Evolutionary conservation across 2,329 filamentous ascomycete genomes (phyloP).

Genomic region (Aspergillus sp.): DNA sequence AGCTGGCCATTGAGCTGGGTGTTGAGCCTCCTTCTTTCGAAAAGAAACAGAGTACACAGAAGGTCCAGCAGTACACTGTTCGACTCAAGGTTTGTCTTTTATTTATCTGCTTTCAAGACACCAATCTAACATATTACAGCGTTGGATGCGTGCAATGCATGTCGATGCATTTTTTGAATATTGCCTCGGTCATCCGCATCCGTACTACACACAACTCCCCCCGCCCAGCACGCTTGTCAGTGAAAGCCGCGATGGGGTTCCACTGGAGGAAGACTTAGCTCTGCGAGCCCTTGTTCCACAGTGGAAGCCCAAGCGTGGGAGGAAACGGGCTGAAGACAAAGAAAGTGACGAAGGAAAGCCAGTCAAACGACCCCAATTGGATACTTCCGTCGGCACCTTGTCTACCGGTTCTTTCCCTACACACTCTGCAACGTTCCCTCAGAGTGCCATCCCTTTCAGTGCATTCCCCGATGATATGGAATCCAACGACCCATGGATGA

Average conservation of each 20-base stretch:
- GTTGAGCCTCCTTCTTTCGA: slow-evolving; percentile 77
- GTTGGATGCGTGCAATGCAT: slow-evolving; percentile 97
- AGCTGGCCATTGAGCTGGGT: slow-evolving; percentile 79
- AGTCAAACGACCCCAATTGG: slow-evolving; percentile 59
- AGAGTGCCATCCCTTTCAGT: slow-evolving; percentile 48
- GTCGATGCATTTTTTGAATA: slow-evolving; percentile 94
- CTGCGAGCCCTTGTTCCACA: slow-evolving; percentile 78
- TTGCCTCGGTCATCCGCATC: slow-evolving; percentile 69
- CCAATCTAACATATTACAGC: slow-evolving; percentile 42
- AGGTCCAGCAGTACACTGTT: slow-evolving; percentile 92
- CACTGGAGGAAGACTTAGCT: slow-evolving; percentile 82
- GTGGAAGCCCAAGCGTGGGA: slow-evolving; percentile 57
- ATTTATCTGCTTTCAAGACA: not conserved
- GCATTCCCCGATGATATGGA: slow-evolving; percentile 54
- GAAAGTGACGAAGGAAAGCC: slow-evolving; percentile 50
- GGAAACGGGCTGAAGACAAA: slow-evolving; percentile 60
- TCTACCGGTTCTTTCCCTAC: slow-evolving; percentile 38
- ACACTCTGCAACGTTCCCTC: slow-evolving; percentile 46
- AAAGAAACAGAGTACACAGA: slow-evolving; percentile 85
- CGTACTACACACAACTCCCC: slow-evolving; percentile 76
- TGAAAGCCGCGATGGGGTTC: slow-evolving; percentile 72
- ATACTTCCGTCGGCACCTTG: slow-evolving; percentile 46
- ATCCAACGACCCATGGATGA: slow-evolving; percentile 34
- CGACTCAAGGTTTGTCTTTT: slow-evolving; percentile 67
- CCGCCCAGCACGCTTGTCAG: slow-evolving; percentile 58